A percentile compares a stretch with the other conserved stretches of the same genome.
These are phyloP conservation scores for Mentha longifolia DNA, from an alignment of 257 asterid genomes.

Conservation along the genomic window DNA sequence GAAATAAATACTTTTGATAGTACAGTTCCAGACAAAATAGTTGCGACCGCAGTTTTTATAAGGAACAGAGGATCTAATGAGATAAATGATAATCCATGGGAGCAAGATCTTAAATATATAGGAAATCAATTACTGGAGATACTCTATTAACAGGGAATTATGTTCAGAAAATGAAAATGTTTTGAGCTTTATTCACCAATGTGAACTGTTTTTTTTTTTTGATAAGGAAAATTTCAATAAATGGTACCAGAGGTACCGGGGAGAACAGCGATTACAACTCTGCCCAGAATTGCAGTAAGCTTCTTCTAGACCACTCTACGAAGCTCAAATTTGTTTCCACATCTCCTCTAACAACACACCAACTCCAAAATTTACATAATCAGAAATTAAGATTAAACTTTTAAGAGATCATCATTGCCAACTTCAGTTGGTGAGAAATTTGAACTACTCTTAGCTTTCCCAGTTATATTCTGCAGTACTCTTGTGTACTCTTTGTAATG, in stretches of 20 bases:
- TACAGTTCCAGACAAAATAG: slow-evolving; percentile 15
- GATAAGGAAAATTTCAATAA: no score
- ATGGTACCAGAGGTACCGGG: no score
- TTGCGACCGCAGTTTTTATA: not conserved
- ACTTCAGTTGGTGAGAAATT: slow-evolving; percentile 26
- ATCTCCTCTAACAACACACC: no score
- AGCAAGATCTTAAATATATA: slow-evolving; percentile 10
- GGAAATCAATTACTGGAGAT: not conserved
- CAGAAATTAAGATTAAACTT: not conserved
- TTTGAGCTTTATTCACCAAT: not conserved
- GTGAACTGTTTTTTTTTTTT: not conserved
- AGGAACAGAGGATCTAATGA: not conserved
- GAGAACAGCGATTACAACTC: no score
- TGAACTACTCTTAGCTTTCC: slow-evolving; percentile 18
- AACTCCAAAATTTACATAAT: no score
- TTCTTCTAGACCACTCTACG: no score
- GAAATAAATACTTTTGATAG: not conserved
- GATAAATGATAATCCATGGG: slow-evolving; percentile 14
- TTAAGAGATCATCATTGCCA: slow-evolving; percentile 6
- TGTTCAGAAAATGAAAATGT: not conserved
- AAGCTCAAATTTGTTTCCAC: no score
- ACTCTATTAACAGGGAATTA: not conserved
- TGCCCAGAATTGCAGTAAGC: no score
- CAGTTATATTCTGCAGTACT: slow-evolving; percentile 10
- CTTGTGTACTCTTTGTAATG: slow-evolving; percentile 2